Evolutionary conservation across 371 early-diverging fungal genomes (phyloP).

Genomic region (Mortierella sp.): DNA sequence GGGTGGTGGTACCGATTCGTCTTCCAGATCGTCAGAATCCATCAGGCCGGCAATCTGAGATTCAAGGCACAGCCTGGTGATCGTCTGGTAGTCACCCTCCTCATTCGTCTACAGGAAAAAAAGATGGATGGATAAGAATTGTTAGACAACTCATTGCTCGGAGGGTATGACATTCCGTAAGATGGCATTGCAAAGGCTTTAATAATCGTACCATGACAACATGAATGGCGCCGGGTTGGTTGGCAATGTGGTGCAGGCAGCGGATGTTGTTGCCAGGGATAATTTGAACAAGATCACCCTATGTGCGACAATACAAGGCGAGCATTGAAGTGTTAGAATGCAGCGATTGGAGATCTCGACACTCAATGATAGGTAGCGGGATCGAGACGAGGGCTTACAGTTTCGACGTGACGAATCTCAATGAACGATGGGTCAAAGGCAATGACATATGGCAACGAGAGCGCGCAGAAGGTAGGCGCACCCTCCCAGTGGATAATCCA

Average conservation of each 20-base stretch:
- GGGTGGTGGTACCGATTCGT: conserved; percentile 17
- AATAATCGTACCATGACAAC: conserved; percentile 65
- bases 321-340: neutral
- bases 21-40: conserved; percentile 30
- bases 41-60: conserved; percentile 38
- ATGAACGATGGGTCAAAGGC: conserved; percentile 93
- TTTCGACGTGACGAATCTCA: conserved; percentile 89
- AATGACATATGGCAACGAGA: conserved; percentile 80
- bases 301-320: neutral
- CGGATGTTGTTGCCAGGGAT: conserved; percentile 74
- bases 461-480: conserved; percentile 77
- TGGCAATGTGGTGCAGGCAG: conserved; percentile 64
- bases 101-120: conserved; percentile 42
- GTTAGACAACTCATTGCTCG: neutral
- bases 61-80: conserved; percentile 50
- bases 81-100: conserved; percentile 52
- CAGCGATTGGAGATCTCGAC: neutral
- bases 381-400: conserved; percentile 62
- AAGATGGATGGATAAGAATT: neutral
- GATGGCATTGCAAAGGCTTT: neutral
- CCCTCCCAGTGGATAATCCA: conserved; percentile 88
- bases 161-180: neutral
- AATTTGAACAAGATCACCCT: conserved; percentile 74
- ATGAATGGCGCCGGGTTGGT: conserved; percentile 65
- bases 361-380: neutral